Conservation (phyloP, 2,329 filamentous ascomycete species). For the Aspergillus alliaceus region DNA sequence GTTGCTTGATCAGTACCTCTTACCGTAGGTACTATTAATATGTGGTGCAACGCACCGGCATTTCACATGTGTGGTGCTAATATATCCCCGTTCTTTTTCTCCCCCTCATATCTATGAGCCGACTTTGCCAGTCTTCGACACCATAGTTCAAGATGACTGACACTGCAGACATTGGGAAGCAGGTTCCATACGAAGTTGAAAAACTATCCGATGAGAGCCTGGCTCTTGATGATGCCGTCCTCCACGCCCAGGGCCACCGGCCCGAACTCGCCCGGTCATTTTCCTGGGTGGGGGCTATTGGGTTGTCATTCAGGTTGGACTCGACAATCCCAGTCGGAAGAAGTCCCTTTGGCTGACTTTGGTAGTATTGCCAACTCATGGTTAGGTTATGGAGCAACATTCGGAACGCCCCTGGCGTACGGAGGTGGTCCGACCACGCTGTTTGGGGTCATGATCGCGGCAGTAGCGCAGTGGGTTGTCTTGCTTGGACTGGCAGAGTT, state of each 20-base stretch:
- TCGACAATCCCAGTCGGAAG: not conserved
- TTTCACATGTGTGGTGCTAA: not conserved
- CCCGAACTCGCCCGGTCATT: constrained; percentile 19
- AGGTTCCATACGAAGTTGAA: not conserved
- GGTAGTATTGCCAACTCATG: constrained; percentile 32
- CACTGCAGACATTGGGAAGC: not conserved
- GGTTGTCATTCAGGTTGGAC: constrained; percentile 21
- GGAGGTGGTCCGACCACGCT: constrained; percentile 27
- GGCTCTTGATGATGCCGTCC: constrained; percentile 2
- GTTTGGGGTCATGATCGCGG: constrained; percentile 23
- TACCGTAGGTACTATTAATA: constrained; percentile 2
- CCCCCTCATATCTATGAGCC: not conserved
- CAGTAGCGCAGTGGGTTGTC: constrained; percentile 20
- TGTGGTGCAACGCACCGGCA: not conserved
- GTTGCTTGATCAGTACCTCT: not conserved
- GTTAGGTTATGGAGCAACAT: constrained; percentile 26
- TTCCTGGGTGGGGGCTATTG: constrained; percentile 21
- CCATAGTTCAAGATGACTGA: constrained; percentile 1
- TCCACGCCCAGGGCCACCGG: constrained; percentile 9
- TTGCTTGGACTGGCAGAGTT: constrained; percentile 15
- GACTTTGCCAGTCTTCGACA: not conserved
- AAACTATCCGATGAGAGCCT: not conserved
- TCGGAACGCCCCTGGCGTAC: constrained; percentile 19
- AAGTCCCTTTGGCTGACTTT: not conserved
- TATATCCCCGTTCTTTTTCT: not conserved